phyloP scores from a whole-genome alignment of 1,284 basidiomycete species.

The Microbotryum violaceum region DNA sequence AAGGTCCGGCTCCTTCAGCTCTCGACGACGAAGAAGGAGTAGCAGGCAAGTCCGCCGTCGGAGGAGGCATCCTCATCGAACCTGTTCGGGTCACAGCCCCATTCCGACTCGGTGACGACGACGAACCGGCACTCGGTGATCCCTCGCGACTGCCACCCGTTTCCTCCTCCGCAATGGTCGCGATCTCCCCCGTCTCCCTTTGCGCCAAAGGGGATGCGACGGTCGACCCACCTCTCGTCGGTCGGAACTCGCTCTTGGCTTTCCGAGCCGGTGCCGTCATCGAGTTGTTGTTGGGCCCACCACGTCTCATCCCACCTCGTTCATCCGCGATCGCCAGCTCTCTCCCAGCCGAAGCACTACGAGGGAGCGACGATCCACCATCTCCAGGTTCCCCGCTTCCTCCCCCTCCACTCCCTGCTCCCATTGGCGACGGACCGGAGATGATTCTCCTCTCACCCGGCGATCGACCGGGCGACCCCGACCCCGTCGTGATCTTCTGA shows the following conservation, averaged over 20 bases:
- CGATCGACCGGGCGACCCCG: constrained; percentile 5
- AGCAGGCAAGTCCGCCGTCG: too few species aligned
- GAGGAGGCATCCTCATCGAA: too few species aligned
- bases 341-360: constrained; percentile 4
- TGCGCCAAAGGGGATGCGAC: too few species aligned
- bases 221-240: neutral
- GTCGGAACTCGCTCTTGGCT: constrained; percentile 9
- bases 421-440: neutral
- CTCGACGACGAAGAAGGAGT: too few species aligned
- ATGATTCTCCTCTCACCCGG: constrained; percentile 4
- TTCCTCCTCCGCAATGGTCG: too few species aligned
- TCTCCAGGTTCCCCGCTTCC: neutral
- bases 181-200: too few species aligned
- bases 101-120: too few species aligned
- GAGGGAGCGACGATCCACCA: neutral
- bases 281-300: neutral
- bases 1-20: too few species aligned
- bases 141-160: too few species aligned
- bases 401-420: constrained; percentile 7
- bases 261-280: neutral
- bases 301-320: neutral
- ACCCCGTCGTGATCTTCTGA: constrained; percentile 69
- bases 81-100: too few species aligned
- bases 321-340: constrained; percentile 3
- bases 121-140: too few species aligned